phyloP scores from a whole-genome alignment of 1,139 yeast species.

The Debaryomycetaceae sp. region DNA sequence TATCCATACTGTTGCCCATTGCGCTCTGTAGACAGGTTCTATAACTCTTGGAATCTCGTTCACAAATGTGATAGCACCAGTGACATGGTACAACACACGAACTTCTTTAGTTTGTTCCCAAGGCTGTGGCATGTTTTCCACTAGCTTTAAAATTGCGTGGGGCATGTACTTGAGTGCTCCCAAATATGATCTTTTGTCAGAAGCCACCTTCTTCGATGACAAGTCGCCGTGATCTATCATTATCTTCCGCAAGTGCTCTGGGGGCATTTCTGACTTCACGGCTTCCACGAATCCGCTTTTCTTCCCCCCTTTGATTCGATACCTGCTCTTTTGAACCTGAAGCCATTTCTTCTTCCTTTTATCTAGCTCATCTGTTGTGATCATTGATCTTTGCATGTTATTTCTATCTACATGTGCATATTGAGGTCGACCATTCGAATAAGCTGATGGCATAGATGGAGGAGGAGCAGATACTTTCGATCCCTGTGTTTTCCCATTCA shows the following conservation, averaged over 20 bases:
- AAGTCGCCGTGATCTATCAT: constrained; percentile 84
- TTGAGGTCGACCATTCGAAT: background rate
- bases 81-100: constrained; percentile 78
- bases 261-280: constrained; percentile 83
- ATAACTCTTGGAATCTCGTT: constrained; percentile 89
- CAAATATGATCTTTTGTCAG: constrained; percentile 82
- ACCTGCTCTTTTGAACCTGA: constrained; percentile 59
- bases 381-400: background rate
- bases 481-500: constrained; percentile 2
- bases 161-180: constrained; percentile 96
- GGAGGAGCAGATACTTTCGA: constrained; percentile 15
- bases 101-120: constrained; percentile 93
- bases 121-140: constrained; percentile 98
- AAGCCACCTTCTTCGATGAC: constrained; percentile 74
- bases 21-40: constrained; percentile 88
- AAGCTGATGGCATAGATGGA: constrained; percentile 7
- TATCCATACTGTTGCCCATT: constrained; percentile 93
- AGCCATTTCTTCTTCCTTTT: constrained; percentile 61
- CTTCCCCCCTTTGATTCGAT: constrained; percentile 23
- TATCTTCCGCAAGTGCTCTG: constrained; percentile 86
- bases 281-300: constrained; percentile 46
- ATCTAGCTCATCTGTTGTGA: constrained; percentile 22
- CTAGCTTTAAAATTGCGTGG: constrained; percentile 81
- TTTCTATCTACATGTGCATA: constrained; percentile 4
- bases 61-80: constrained; percentile 95